Evolutionary conservation across 2,329 filamentous ascomycete species (phyloP).

Genomic region (Bipolaris oryzae): DNA sequence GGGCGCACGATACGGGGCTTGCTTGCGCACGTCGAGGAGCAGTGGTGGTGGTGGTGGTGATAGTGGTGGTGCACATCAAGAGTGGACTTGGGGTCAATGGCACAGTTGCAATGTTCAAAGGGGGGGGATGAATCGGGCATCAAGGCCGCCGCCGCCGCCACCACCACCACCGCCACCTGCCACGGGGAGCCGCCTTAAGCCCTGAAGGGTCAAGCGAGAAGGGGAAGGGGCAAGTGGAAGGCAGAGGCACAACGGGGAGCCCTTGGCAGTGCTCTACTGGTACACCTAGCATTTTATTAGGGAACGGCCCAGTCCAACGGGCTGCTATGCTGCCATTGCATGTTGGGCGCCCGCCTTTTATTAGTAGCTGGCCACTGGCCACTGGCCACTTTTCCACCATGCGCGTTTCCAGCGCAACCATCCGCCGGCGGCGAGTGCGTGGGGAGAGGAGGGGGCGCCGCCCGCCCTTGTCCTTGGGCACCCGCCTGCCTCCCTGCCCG

Average conservation of each 20-base stretch:
- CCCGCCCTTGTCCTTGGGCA: no score
- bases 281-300: constrained; percentile 4
- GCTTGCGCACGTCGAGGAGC: neutral
- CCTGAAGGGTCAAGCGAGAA: constrained; percentile 19
- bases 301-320: constrained; percentile 22
- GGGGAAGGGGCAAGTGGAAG: neutral
- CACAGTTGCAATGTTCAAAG: neutral
- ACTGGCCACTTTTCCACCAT: no score
- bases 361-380: constrained; percentile 13
- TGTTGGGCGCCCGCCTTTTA: constrained; percentile 1
- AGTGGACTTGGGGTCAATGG: constrained; percentile 2
- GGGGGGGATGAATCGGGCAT: constrained; percentile 24
- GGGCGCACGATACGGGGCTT: neutral
- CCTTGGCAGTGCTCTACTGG: neutral
- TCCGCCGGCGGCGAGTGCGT: neutral
- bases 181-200: constrained; percentile 16
- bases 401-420: no score
- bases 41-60: neutral
- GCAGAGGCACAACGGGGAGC: constrained; percentile 19
- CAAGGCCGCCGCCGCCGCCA: no score
- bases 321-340: neutral
- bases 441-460: neutral
- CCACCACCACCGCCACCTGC: neutral
- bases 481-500: constrained; percentile 13
- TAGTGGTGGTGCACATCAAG: neutral